A percentile compares a stretch with the other conserved stretches of the same genome.
Conservation (phyloP, 352 stramenopile genomes). For the Globisporangium alternatum region DNA sequence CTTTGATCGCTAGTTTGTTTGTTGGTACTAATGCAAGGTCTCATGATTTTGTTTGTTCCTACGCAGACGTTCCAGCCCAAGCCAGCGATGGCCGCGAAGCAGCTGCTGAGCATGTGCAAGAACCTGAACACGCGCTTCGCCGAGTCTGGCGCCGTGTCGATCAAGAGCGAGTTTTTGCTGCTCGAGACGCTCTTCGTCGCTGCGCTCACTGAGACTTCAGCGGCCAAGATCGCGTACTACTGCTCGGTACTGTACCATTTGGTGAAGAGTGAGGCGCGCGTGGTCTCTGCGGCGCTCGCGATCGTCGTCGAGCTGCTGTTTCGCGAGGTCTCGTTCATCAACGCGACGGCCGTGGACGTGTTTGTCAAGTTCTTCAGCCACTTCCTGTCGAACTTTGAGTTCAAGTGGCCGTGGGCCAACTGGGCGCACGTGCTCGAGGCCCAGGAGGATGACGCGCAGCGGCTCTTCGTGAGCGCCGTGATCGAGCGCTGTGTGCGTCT, state of each 20-base stretch:
- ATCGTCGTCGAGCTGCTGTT: conserved; percentile 85
- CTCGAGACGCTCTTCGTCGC: conserved; percentile 71
- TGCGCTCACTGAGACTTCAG: conserved; percentile 43
- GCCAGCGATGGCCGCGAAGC: conserved; percentile 65
- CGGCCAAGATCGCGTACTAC: conserved; percentile 55
- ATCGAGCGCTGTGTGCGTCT: conserved; percentile 83
- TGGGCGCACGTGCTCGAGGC: conserved; percentile 81
- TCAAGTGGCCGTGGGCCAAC: conserved; percentile 80
- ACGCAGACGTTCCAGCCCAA: conserved; percentile 62
- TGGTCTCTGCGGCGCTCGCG: conserved; percentile 70
- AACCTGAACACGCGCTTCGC: conserved; percentile 63
- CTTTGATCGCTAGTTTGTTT: neutral
- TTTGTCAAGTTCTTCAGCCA: conserved; percentile 85
- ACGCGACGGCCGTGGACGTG: conserved; percentile 42
- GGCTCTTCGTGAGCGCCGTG: conserved; percentile 80
- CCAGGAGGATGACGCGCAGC: conserved; percentile 74
- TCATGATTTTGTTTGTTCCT: neutral
- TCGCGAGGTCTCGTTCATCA: conserved; percentile 76
- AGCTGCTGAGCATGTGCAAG: conserved; percentile 53
- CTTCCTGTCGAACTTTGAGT: conserved; percentile 88
- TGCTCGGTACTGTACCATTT: conserved; percentile 75
- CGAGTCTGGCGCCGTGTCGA: conserved; percentile 31
- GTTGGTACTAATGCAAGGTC: neutral
- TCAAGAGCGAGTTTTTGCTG: conserved; percentile 80
- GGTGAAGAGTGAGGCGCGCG: conserved; percentile 66